A percentile compares a stretch with the other conserved stretches of the same genome.
phyloP scores from a whole-genome alignment of 768 basidiomycete genomes.

The Sporobolomyces phaffii region DNA sequence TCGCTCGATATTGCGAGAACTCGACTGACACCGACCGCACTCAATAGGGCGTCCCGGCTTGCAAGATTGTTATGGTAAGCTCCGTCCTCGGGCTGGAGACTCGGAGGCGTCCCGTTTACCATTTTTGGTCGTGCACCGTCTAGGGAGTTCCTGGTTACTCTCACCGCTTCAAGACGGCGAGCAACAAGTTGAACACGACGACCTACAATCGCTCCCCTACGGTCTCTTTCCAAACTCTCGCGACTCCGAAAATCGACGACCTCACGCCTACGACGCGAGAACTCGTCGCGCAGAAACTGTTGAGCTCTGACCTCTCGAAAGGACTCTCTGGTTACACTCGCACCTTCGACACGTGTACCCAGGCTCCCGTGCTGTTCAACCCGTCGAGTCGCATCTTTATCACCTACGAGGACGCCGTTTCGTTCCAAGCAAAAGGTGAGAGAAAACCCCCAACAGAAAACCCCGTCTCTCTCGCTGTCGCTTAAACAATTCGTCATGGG shows the following conservation, averaged over 20 bases:
- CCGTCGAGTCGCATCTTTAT: not conserved
- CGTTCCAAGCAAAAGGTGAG: constrained; percentile 12
- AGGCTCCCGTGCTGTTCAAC: constrained; percentile 29
- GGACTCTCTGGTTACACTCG: constrained; percentile 21
- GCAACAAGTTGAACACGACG: constrained; percentile 15
- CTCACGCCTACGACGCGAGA: not conserved
- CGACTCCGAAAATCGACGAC: not conserved
- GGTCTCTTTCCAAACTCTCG: constrained; percentile 19
- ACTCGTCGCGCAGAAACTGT: not conserved
- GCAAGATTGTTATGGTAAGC: constrained; percentile 14
- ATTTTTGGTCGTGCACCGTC: not conserved
- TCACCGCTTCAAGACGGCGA: constrained; percentile 18
- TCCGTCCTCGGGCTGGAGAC: too few relatives aligned
- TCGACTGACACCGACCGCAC: not conserved
- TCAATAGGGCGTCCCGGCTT: constrained; percentile 23
- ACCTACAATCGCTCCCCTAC: constrained; percentile 8
- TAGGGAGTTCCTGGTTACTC: constrained; percentile 29
- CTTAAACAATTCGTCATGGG: too few relatives aligned
- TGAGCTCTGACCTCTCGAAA: constrained; percentile 8
- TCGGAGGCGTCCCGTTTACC: too few relatives aligned
- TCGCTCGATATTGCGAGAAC: not conserved
- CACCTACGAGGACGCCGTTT: constrained; percentile 19
- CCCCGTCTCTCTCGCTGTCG: too few relatives aligned
- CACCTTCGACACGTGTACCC: constrained; percentile 15
- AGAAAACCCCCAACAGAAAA: too few relatives aligned